Base-by-base conservation (phyloP, 2,329 filamentous ascomycete genomes). In the Aurifilum marmelostoma region DNA sequence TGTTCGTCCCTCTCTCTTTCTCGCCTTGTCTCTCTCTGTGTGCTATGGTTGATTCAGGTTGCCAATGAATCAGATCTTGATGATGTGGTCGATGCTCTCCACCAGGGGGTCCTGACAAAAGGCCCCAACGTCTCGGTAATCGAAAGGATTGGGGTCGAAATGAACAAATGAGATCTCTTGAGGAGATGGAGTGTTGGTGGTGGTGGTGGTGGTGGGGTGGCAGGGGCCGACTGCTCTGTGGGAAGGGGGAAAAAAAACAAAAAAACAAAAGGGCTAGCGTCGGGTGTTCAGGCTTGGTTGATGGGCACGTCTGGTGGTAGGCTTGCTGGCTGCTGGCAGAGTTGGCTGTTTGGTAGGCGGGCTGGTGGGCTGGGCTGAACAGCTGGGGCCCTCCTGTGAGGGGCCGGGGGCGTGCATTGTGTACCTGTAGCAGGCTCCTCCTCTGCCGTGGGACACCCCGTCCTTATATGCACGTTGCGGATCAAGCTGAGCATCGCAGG, bases 381-480 rank as follows among this genome's bases (percentile, higher is more conserved):
- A 32, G 47, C 63, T 47, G 60, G n/a, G 18, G n/a, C 39, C 24
- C 18, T 24, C 34, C 24, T 21, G 3, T 18, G 29, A 41, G 18
- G 41, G 61, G 54, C 37, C 6, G 43, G 43, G 43, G 43, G 43
- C 21, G 16, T 47, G 61, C 61, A 34, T 34, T 64, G 27, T n/a
- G 62, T 52, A 54, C 27, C 27, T 47, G 47, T 56, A 24, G 61
- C 61, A 27, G 24, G 61, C 61, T 50, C 11, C n/a, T 34, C 65
- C 63, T 56, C 52, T 54, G 9, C 63, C 66, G 64, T 71, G 69
- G 69, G 67, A 71, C 64, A 65, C 59, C 56, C 69, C 56, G 63
- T 69, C 64, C 68, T 62, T 69, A 69, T 69, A 69, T 71, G 69
- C 69, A 71, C 64, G 67, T 67, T 64, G 67, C 65, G 50, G 61